Conservation (phyloP, 352 stramenopile species). For the Peronosclerospora sorghi region DNA sequence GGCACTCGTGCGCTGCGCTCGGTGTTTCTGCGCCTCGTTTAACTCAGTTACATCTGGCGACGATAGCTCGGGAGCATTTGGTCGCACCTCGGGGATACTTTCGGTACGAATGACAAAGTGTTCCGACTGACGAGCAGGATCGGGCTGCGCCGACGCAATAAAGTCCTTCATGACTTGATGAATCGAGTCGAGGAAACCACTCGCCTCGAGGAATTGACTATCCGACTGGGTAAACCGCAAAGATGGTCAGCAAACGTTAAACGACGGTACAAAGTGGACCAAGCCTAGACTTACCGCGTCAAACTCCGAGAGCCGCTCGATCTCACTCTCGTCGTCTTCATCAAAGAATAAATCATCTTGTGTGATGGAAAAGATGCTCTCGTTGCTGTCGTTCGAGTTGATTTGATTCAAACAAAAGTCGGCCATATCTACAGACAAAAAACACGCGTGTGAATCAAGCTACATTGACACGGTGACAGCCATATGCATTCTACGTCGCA, state of each 20-base stretch:
- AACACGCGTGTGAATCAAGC: background rate
- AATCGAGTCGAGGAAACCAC: slow-evolving; percentile 68
- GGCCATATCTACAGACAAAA: slow-evolving; percentile 8
- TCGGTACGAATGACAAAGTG: slow-evolving; percentile 60
- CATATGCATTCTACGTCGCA: background rate
- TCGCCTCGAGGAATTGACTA: slow-evolving; percentile 60
- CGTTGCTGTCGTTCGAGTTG: slow-evolving; percentile 35
- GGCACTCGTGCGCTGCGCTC: slow-evolving; percentile 9
- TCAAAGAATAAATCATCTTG: slow-evolving; percentile 37
- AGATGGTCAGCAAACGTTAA: background rate
- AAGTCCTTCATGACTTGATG: slow-evolving; percentile 70
- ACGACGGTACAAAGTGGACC: background rate
- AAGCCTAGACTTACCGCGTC: slow-evolving; percentile 52
- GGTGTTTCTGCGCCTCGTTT: slow-evolving; percentile 20
- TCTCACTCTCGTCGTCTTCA: slow-evolving; percentile 34
- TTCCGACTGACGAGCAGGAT: slow-evolving; percentile 14
- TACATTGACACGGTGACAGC: background rate
- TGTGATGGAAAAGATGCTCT: slow-evolving; percentile 43
- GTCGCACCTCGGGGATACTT: slow-evolving; percentile 52
- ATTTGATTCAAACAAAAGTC: slow-evolving; percentile 35
- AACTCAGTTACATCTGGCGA: slow-evolving; percentile 12
- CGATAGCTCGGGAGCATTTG: slow-evolving; percentile 19
- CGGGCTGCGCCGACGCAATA: slow-evolving; percentile 26
- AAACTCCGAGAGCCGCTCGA: slow-evolving; percentile 61
- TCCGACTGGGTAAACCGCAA: slow-evolving; percentile 33